A percentile compares a stretch with the other conserved stretches of the same genome.
These are phyloP conservation scores for Tulasnella sp. DNA, from an alignment of 768 basidiomycete genomes.

Conservation along the genomic window DNA sequence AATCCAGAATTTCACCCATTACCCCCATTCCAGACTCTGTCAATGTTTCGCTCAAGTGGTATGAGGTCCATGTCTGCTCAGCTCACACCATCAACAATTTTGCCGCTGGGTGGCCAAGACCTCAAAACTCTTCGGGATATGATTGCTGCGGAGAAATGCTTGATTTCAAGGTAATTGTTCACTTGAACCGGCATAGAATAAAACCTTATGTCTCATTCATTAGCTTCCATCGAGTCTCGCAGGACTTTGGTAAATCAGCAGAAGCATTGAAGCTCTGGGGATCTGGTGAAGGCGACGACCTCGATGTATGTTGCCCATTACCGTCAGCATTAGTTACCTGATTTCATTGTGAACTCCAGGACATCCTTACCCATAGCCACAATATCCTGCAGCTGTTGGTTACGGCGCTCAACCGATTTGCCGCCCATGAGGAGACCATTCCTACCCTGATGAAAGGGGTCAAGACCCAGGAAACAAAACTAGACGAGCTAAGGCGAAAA, in stretches of 20 bases:
- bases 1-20: no score
- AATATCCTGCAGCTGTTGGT: slow-evolving; percentile 55
- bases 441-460: slow-evolving; percentile 67
- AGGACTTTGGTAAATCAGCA: slow-evolving; percentile 52
- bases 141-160: slow-evolving; percentile 76
- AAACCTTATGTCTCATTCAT: not conserved
- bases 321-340: not conserved
- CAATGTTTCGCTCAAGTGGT: slow-evolving; percentile 6
- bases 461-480: slow-evolving; percentile 67
- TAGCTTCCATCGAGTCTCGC: slow-evolving; percentile 52
- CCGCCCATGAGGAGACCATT: slow-evolving; percentile 53
- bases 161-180: slow-evolving; percentile 53
- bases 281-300: slow-evolving; percentile 67
- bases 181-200: not conserved
- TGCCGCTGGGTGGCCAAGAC: slow-evolving; percentile 61
- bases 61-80: slow-evolving; percentile 29
- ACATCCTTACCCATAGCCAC: slow-evolving; percentile 58
- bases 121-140: slow-evolving; percentile 72
- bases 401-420: slow-evolving; percentile 52
- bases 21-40: no score
- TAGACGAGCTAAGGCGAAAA: slow-evolving; percentile 62
- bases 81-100: slow-evolving; percentile 79
- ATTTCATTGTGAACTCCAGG: slow-evolving; percentile 33
- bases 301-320: slow-evolving; percentile 40
- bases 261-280: slow-evolving; percentile 61